Percentiles rank a stretch among this genome's conserved stretches.
Conservation (phyloP, 2,329 filamentous ascomycete species). For the Pyrenochaeta sp. region DNA sequence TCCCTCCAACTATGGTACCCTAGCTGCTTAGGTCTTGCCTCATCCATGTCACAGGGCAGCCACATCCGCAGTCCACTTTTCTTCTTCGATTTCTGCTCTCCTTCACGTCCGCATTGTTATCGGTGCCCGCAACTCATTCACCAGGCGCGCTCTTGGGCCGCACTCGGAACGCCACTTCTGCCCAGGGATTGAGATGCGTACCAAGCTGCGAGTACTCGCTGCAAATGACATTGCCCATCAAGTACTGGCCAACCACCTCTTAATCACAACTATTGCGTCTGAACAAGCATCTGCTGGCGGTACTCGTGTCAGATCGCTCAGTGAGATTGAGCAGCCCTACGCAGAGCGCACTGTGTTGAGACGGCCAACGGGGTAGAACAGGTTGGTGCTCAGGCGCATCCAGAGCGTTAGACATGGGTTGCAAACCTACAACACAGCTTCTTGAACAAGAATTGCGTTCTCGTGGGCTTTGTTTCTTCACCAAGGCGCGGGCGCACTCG, state of each 20-base stretch:
- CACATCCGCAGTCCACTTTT: constrained; percentile 13
- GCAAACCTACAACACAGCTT: background rate
- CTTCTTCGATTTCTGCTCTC: background rate
- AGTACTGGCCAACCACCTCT: background rate
- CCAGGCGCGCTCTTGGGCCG: background rate
- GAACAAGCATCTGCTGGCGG: background rate
- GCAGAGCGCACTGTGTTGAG: background rate
- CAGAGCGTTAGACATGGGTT: no score
- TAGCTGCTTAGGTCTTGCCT: constrained; percentile 27
- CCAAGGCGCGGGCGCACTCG: background rate
- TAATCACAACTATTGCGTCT: background rate
- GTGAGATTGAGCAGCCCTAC: background rate
- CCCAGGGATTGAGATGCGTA: background rate
- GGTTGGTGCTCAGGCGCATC: background rate
- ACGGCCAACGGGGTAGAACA: background rate
- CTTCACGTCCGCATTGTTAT: constrained; percentile 1
- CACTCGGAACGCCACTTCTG: background rate
- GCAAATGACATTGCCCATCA: background rate
- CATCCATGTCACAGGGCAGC: constrained; percentile 26
- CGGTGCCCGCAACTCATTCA: no score
- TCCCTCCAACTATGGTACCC: constrained; percentile 29
- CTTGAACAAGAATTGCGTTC: background rate
- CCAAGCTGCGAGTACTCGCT: background rate
- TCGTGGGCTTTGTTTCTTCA: background rate
- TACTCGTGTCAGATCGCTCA: background rate